Evolutionary conservation across 2,329 filamentous ascomycete species (phyloP), one percentile per base, ranked within the genome.

Genomic region (Pyrenophora teres): DNA sequence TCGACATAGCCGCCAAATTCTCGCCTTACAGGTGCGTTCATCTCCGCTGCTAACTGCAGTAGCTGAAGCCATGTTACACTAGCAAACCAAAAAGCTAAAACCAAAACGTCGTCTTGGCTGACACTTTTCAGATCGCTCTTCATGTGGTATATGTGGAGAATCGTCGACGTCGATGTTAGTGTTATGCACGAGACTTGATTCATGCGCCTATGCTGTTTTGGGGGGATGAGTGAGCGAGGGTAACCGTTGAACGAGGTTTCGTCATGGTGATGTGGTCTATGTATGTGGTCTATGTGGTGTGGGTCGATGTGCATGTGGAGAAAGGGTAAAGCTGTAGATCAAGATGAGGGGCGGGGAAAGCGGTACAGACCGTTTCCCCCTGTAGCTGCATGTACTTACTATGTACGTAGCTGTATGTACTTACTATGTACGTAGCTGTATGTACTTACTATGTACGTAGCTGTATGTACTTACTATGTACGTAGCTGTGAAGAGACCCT

Each of bases 131-230:
- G 92, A 68, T 94, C 88, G 64, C 72, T 97, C 37, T 96, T 96
- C 68, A 97, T 97, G 92, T 97, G 92, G 92, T 96, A 96, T 71
- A 96, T 96, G 89, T 97, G 93, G 92, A 81, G 88, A 52, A 86
- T 93, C 9, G 88, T 88, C 69, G 85, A 91, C 68, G 90, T 91
- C 3, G 88, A 95, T 72, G 76, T 92, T 18, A 76, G 76, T 21
- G 80, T 81, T 37, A 66, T 85, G 62, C 62, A 71, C 44, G 62
- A 53, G 42, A 39, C 27, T 12, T 65, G 38, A 59, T 7, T 25
- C 23, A 25, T 25, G 23, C 8, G 8, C 23, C 6, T 15, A 15
- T 15, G 23, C 8, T 23, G 21, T 23, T 15, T 15, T 15, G 19
- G 3, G 19, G 3, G 19, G 19, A 2, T 21, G 19, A 2, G 19